Base-by-base conservation (phyloP, 352 stramenopile species). In the Pythium rishiriense region DNA sequence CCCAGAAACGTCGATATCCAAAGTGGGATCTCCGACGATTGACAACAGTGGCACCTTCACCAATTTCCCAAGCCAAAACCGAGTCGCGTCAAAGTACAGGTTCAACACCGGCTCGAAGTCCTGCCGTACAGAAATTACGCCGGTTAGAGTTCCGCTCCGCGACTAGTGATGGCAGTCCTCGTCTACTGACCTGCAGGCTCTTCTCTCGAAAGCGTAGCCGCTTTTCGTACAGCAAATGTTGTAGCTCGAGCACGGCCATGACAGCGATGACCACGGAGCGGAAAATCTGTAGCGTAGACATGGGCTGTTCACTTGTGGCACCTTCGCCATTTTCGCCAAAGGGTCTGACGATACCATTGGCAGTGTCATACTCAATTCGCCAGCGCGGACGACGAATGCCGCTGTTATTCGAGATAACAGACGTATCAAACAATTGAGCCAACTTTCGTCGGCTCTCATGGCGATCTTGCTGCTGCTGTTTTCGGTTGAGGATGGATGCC, bases 81-180 rank as follows among this genome's bases (percentile, higher is more conserved):
- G 69, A 26, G 81, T 92, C 3, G 80, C 81, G 33, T 88, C 81
- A 35, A 87, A 83, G 59, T 90, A 92, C 24, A 87, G 69, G 26
- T 60, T 67, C 17, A 92, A 51, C 78, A 92, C 84, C 21, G 77
- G 64, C 12, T 87, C 69, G 41, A 91, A 76, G 26, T 86, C 81
- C 79, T 91, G 8, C n/a, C 1, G 7, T 21, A 29, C 43, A n/a
- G n/a, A n/a, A n/a, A n/a, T n/a, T n/a, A 39, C 33, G 33, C 10
- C 6, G 37, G n/a, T 43, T 17, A 19, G 9, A 43, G 35, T 43
- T 43, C 12, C 19, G 17, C 17, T 39, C 9, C n/a, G n/a, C n/a
- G n/a, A n/a, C n/a, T n/a, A n/a, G n/a, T n/a, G n/a, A n/a, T n/a
- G n/a, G n/a, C n/a, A n/a, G n/a, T n/a, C n/a, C n/a, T n/a, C n/a